Percentiles rank a stretch among this genome's conserved stretches.
phyloP scores from a whole-genome alignment of 306 rosid genomes.

The Vicia faba region DNA sequence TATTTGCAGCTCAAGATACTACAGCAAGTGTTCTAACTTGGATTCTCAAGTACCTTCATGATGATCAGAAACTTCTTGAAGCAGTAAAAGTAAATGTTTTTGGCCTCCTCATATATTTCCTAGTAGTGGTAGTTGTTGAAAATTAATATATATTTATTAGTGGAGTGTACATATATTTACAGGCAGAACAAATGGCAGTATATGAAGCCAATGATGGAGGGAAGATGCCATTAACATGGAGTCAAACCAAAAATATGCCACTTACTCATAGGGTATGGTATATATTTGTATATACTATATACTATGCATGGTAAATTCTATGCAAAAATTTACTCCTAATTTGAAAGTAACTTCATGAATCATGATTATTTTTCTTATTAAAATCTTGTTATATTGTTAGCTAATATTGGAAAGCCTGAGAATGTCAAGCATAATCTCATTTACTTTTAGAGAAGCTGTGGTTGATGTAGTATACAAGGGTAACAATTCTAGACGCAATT shows the following conservation, averaged over 20 bases:
- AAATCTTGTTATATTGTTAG: conserved; percentile 45
- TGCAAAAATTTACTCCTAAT: background rate
- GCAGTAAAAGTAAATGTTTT: conserved; percentile 51
- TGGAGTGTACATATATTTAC: conserved; percentile 20
- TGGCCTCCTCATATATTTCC: conserved; percentile 22
- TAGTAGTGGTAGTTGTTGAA: conserved; percentile 31
- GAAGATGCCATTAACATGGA: conserved; percentile 67
- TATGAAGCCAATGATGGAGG: conserved; percentile 63
- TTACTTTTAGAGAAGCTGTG: conserved; percentile 86
- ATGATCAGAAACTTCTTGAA: conserved; percentile 74
- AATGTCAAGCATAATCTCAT: conserved; percentile 89
- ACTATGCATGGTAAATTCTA: conserved; percentile 9
- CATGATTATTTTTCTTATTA: conserved; percentile 5
- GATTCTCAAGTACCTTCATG: conserved; percentile 88
- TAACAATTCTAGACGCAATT: conserved; percentile 34
- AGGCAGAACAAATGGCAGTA: conserved; percentile 76
- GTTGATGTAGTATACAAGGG: conserved; percentile 84
- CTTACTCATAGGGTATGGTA: conserved; percentile 50
- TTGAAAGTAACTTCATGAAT: background rate
- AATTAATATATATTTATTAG: conserved; percentile 23
- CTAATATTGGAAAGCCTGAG: conserved; percentile 83
- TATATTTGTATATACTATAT: background rate
- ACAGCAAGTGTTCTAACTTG: conserved; percentile 89
- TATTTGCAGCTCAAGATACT: conserved; percentile 96
- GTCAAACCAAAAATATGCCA: conserved; percentile 69